Evolutionary conservation across 345 rosid genomes (phyloP), one percentile per base, ranked within the genome.

Genomic region (Eucalyptus guilfoylei): DNA sequence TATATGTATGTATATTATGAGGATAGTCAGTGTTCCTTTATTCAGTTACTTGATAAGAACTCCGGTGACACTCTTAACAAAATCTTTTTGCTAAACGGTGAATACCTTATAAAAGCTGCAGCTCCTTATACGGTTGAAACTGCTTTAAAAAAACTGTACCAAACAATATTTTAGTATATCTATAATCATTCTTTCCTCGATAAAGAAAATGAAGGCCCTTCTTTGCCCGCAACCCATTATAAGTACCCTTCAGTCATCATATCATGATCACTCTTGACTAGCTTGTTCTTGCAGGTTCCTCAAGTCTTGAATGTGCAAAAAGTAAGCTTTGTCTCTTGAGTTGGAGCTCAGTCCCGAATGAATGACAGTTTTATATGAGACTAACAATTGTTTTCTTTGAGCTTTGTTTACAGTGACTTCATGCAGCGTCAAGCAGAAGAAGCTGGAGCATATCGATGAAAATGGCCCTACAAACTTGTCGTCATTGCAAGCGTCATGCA

Each of bases 371-470:
- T 87, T 52, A 80, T 80, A 15, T 87, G 76, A 64, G 67, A 87
- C 72, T 76, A 40, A 76, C 28, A 21, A 6, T 21, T 40, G 30
- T 6, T 40, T 14, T 72, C 76, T 50, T 55, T 87, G 80, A 67
- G 23, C 80, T 40, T 86, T 40, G 21, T 89, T 89, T 60, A 49
- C 91, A 93, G 95, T 94, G 94, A 94, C 93, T 86, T 90, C 93
- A 81, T 92, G 94, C 91, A 88, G 91, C 76, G 87, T 88, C 91
- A 80, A 89, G 80, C 87, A 88, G 10, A 90, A 90, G 49, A 95
- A 88, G 94, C 96, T 96, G 88, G 97, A 96, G 90, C 93, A 95
- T 91, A 95, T 97, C 86, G 99, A 97, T 16, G 99, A 97, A 91
- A 94, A 96, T 88, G 91, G 90, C 47, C 91, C 95, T 45, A 92